Evolutionary conservation across 176 grass and related monocot species (phyloP), one percentile per base, ranked within the genome.

Genomic region (Paspalum vaginatum): DNA sequence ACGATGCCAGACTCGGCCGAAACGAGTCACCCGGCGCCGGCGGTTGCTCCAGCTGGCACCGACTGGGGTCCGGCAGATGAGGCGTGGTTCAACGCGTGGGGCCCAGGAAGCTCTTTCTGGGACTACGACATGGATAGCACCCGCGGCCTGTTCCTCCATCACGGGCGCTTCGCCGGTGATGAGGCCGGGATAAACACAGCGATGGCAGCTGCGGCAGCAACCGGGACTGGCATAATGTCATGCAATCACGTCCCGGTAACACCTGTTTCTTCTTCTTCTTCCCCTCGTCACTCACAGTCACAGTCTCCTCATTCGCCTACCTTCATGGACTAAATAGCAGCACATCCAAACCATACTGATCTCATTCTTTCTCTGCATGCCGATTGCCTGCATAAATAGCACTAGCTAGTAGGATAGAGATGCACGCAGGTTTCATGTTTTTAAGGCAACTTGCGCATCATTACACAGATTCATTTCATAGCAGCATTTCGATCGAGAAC

Each of bases 21-120:
- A 43, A 76, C 66, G 83, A 26, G 43, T 16, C 65, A 83, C 32
- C 40, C 26, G 70, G 32, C 32, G 32, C 32, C 32, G 32, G 41
- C 81, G 52, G 70, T 18, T 60, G 66, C 86, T 32, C 51, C 84
- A 40, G 43, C 82, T 40, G 37, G 73, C 74, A 46, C 66, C 59
- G 85, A 88, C n/a, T 95, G 92, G 92, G 84, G 74, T n/a, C 81
- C 79, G 21, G 76, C 86, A 32, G 96, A 99, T 4, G 96, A 93
- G 78, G 88, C 88, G 12, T 99, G 92, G 96, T 88, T 93, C 82
- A 91, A 65, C 84, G 51, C 82, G 9, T 99, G 96, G 96, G 96
- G 92, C 8, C 96, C 96, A 0, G 90, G 78, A 16, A 99, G 96
- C 78, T 89, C 85, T 46, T 79, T 93, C 38, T 99, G 96, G 96